phyloP scores from a whole-genome alignment of 169 alveolate genomes.

The Cryptosporidium canis region DNA sequence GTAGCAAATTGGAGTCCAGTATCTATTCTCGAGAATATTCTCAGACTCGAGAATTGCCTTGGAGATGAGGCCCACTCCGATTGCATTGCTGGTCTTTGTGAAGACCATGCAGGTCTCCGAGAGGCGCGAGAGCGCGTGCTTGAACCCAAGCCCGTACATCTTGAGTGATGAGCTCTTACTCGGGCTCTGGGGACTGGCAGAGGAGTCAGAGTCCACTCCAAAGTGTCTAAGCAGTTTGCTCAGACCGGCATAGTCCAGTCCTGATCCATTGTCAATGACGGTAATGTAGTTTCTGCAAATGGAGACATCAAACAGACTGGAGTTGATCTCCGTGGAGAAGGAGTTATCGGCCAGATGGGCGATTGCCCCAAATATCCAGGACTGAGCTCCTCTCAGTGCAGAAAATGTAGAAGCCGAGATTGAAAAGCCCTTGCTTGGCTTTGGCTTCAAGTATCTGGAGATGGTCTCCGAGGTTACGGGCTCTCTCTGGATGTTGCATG shows the following conservation, averaged over 20 bases:
- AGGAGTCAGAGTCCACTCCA: conserved; percentile 74
- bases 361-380: conserved; percentile 88
- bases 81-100: conserved; percentile 85
- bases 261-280: conserved; percentile 86
- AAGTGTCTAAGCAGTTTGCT: conserved; percentile 81
- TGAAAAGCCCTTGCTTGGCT: not conserved
- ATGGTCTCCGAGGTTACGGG: not conserved
- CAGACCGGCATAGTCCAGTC: conserved; percentile 82
- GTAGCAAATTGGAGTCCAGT: conserved; percentile 46
- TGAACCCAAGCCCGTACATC: conserved; percentile 87
- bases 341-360: conserved; percentile 84
- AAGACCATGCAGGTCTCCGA: conserved; percentile 87
- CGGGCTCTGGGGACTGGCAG: not conserved
- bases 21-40: not conserved
- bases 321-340: conserved; percentile 73
- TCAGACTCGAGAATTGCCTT: conserved; percentile 3
- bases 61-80: conserved; percentile 89
- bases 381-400: conserved; percentile 72
- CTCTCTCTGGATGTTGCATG: not conserved
- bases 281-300: conserved; percentile 43
- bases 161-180: not conserved
- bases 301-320: not conserved
- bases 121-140: conserved; percentile 86
- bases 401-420: conserved; percentile 24
- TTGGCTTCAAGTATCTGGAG: conserved; percentile 22